Evolutionary conservation across 176 grass and related monocot genomes (phyloP), one percentile per base, ranked within the genome.

Genomic region (Juncus effusus): DNA sequence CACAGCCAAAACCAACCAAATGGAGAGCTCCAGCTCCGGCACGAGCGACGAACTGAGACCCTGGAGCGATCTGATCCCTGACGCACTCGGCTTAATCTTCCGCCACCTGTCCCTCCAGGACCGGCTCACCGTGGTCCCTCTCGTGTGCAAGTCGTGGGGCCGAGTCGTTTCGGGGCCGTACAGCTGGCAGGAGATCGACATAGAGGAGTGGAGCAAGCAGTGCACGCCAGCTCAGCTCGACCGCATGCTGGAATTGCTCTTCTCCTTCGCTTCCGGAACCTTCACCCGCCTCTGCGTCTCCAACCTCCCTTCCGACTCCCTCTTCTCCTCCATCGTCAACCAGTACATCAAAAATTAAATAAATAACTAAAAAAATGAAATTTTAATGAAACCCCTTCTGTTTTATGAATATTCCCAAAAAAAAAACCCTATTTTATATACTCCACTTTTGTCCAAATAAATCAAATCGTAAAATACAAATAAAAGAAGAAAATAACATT

Each of bases 161-260:
- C 61, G 75, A 45, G 86, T 81, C 5, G 88, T 94, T 4, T 41
- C 83, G 3, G 95, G 95, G 10, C 95, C 95, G 11, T 99, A 99
- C 74, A 87, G 85, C 71, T 99, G 94, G 94, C 88, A 89, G 72
- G 82, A 93, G 51, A 93, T 99, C 62, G 94, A 93, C 69, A 90
- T 99, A 56, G 82, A 84, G 80, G 94, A 99, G 47, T 99, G 94
- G 94, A 86, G 94, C 76, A 77, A 89, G 80, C 88, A 87, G 70
- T 82, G 83, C 60, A 85, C 74, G 42, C 88, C 88, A 11, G 85
- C 89, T 13, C 82, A 89, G 76, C 68, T 92, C 15, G 80, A 83
- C 37, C 88, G 82, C 55, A 99, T 99, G 94, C 80, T 99, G 56
- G 82, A 89, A 63, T 78, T 89, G 56, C 88, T 99, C 13, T 65